Evolutionary conservation across 768 basidiomycete species (phyloP), one percentile per base, ranked within the genome.

Genomic region (Pseudohyphozyma bogoriensis): DNA sequence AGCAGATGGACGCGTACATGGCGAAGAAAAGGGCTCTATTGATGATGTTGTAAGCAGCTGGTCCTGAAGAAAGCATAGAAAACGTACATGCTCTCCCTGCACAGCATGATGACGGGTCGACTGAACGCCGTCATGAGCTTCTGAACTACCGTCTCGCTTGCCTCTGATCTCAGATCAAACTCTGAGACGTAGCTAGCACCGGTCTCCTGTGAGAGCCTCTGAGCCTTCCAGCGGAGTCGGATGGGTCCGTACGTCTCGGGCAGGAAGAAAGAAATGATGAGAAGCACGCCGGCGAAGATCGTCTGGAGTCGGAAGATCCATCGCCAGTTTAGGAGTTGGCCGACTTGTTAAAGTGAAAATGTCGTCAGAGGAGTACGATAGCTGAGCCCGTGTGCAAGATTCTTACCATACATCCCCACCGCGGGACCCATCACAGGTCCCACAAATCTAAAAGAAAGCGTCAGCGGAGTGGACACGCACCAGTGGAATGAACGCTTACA

Each of bases 21-120:
- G 40, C 6, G 40, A 16, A 16, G 4, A n/a, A 39, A 11, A 39
- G 37, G 37, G n/a, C 6, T 16, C 5, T 18, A n/a, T 18, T 18
- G 40, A 42, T 16, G 40, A 42, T 18, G n/a, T 6, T 16, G n/a
- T 44, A 8, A 44, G 42, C 42, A n/a, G 26, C 22, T 24, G 4
- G 22, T 4, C 22, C 8, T 4, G 42, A n/a, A 6, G 42, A 12
- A 44, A n/a, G 20, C 8, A 6, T 9, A 44, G 20, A 24, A 44
- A 20, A 24, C 26, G 22, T 7, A 44, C 22, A 66, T 69, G 24
- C 55, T n/a, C 56, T 69, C 68, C 51, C 63, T 69, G 57, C 68
- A 63, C n/a, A 71, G 67, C 28, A 71, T 56, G 33, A 59, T 59
- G 51, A 66, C 35, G 7, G 51, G 51, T 4, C 35, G 51, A 12